Conservation (phyloP, 805 yeast species). For the Saccharomycopsis synnaedendra region DNA sequence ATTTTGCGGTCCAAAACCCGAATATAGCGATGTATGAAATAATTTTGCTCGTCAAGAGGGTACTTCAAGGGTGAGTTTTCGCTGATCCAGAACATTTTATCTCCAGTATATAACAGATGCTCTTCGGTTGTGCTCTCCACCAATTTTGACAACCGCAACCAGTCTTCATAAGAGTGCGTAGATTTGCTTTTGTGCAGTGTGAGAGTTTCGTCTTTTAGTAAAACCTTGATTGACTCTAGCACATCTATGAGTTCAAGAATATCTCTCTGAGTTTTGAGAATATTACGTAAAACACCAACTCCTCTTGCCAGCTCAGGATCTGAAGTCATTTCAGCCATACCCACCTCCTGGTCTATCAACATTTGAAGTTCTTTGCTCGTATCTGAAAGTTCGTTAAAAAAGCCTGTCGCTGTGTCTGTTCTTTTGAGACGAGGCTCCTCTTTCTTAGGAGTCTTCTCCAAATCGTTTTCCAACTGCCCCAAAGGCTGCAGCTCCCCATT, state of each 20-base stretch:
- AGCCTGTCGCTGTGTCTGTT: not conserved
- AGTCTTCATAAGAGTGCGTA: constrained; percentile 38
- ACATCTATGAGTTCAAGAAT: constrained; percentile 14
- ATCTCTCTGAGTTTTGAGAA: constrained; percentile 10
- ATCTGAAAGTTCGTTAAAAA: not conserved
- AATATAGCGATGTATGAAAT: constrained; percentile 31
- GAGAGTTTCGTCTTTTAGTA: constrained; percentile 1
- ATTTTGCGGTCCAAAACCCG: constrained; percentile 13
- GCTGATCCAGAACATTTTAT: constrained; percentile 48
- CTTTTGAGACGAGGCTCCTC: not conserved
- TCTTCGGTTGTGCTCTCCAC: constrained; percentile 17
- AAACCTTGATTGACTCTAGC: constrained; percentile 7
- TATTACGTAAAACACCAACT: not conserved
- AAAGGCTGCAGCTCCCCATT: not conserved
- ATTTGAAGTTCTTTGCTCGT: not conserved
- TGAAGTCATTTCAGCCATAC: not conserved
- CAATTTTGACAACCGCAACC: constrained; percentile 31
- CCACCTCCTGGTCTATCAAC: not conserved
- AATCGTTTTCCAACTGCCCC: not conserved
- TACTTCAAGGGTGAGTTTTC: constrained; percentile 56
- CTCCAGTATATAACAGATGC: not conserved
- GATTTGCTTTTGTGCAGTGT: not conserved
- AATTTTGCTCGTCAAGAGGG: constrained; percentile 61
- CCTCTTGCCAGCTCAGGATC: not conserved
- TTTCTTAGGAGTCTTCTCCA: not conserved